A percentile compares a stretch with the other conserved stretches of the same genome.
Conservation (phyloP, 768 basidiomycete species). For the Suillus hirtellus region DNA sequence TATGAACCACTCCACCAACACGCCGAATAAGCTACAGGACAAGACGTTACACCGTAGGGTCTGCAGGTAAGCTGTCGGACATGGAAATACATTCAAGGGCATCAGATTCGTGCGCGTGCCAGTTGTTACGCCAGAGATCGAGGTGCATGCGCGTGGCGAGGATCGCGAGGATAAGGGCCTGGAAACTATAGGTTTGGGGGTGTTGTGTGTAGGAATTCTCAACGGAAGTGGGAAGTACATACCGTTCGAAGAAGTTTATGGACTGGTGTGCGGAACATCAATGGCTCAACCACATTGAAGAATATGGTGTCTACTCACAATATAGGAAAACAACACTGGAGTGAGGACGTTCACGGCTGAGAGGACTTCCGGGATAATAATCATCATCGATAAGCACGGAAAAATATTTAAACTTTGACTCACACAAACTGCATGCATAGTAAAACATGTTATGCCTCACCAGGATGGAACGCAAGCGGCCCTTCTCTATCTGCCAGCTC, state of each 20-base stretch:
- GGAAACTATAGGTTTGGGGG: not conserved
- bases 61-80: not conserved
- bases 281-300: not conserved
- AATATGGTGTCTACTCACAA: not conserved
- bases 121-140: not conserved
- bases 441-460: too few species aligned
- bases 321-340: not conserved
- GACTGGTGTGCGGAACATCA: not conserved
- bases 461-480: too few species aligned
- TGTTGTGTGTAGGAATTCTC: not conserved
- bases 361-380: not conserved
- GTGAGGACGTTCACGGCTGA: not conserved
- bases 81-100: not conserved
- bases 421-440: too few species aligned
- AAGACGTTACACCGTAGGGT: not conserved
- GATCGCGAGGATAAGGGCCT: not conserved
- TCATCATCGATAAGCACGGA: too few species aligned
- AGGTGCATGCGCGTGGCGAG: slow-evolving; percentile 1
- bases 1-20: not conserved
- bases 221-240: not conserved
- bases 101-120: not conserved
- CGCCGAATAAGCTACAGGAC: not conserved
- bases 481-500: too few species aligned
- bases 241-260: not conserved
- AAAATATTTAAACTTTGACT: too few species aligned